phyloP scores from a whole-genome alignment of 2,329 filamentous ascomycete genomes.

The Periconia macrospinosa region DNA sequence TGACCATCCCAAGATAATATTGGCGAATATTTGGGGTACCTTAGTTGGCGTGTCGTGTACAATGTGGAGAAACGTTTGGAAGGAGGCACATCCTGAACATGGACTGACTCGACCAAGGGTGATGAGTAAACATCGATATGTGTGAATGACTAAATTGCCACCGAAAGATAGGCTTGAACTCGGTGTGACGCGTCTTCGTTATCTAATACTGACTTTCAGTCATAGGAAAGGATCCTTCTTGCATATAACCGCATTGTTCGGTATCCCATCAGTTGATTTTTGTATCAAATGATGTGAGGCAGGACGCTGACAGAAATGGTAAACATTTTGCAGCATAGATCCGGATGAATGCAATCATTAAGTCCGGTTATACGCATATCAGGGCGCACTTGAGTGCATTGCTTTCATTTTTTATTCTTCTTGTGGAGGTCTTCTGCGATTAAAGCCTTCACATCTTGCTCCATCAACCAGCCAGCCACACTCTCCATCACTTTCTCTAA shows the following conservation, averaged over 20 bases:
- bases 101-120: slow-evolving; percentile 20
- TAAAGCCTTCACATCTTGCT: slow-evolving; percentile 72
- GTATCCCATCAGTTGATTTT: not conserved
- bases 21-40: slow-evolving; percentile 23
- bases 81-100: slow-evolving; percentile 7
- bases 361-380: not conserved
- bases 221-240: not conserved
- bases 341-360: too few relatives aligned
- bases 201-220: not conserved
- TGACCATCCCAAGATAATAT: slow-evolving; percentile 3
- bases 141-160: not conserved
- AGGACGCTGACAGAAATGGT: too few relatives aligned
- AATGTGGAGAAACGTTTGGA: slow-evolving; percentile 27
- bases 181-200: not conserved
- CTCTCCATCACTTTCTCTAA: slow-evolving; percentile 78
- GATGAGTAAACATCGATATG: not conserved
- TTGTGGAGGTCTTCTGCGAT: slow-evolving; percentile 47
- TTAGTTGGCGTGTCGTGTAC: slow-evolving; percentile 2
- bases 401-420: slow-evolving; percentile 12
- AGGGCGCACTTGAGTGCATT: not conserved
- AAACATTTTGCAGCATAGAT: too few relatives aligned
- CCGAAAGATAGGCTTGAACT: not conserved
- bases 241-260: not conserved
- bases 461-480: slow-evolving; percentile 73
- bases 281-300: too few relatives aligned